These are phyloP conservation scores for Arthrobotrys sphaeroides DNA, from an alignment of 2,329 filamentous ascomycete genomes.

Conservation along the genomic window DNA sequence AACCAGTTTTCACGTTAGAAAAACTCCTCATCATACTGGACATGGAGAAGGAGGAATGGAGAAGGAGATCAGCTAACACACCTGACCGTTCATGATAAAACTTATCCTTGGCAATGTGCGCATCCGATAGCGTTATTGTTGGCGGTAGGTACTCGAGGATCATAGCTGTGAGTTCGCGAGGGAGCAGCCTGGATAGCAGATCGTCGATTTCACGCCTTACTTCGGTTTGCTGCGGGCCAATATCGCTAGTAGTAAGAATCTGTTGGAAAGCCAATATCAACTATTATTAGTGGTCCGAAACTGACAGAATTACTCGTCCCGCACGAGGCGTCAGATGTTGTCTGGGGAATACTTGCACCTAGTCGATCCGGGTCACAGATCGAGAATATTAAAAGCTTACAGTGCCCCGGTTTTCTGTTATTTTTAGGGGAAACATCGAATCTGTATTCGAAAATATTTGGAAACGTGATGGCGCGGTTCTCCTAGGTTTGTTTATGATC, in stretches of 20 bases:
- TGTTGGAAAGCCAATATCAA: background rate
- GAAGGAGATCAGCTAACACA: too few relatives aligned
- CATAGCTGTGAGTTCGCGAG: background rate
- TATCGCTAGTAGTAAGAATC: background rate
- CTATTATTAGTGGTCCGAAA: too few relatives aligned
- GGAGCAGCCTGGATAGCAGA: background rate
- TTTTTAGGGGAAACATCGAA: too few relatives aligned
- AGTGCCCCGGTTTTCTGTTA: background rate
- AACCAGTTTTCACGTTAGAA: too few relatives aligned
- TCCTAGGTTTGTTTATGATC: too few relatives aligned
- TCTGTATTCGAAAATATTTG: too few relatives aligned
- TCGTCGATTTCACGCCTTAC: background rate
- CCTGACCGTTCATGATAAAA: background rate
- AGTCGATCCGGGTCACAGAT: background rate
- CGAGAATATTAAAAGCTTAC: background rate
- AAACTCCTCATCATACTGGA: too few relatives aligned
- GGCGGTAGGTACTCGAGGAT: background rate
- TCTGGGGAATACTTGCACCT: background rate
- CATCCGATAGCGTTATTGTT: background rate
- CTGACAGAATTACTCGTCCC: too few relatives aligned
- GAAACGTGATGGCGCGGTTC: too few relatives aligned
- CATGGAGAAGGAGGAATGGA: background rate
- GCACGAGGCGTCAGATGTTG: too few relatives aligned
- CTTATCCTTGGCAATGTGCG: background rate
- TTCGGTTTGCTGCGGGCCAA: background rate